phyloP scores from a whole-genome alignment of 176 grass and related monocot genomes.

The Rhynchospora pubera region DNA sequence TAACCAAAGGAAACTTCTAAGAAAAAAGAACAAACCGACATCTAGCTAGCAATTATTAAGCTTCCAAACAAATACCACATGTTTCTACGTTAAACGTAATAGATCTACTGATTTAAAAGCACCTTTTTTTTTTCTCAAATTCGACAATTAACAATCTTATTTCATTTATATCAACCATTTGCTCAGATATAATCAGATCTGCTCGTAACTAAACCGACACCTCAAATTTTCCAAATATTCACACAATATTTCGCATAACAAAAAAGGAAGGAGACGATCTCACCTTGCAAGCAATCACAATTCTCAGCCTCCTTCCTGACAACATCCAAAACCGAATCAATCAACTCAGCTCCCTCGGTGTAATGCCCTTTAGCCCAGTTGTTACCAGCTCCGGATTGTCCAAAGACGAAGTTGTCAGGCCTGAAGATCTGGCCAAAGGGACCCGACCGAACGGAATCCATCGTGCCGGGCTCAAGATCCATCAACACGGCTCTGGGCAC shows the following conservation, averaged over 20 bases:
- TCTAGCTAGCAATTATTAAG: background rate
- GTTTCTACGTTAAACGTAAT: background rate
- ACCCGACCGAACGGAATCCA: constrained; percentile 73
- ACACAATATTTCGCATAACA: background rate
- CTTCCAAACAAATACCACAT: background rate
- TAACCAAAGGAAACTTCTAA: background rate
- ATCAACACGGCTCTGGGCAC: constrained; percentile 90
- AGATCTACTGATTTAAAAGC: background rate
- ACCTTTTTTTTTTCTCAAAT: background rate
- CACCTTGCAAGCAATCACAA: constrained; percentile 92
- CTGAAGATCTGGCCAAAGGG: constrained; percentile 83
- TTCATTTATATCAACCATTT: background rate
- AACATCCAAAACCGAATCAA: constrained; percentile 83
- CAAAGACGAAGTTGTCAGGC: constrained; percentile 94
- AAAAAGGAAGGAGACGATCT: background rate
- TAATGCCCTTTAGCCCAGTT: constrained; percentile 94
- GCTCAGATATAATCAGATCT: constrained; percentile 4
- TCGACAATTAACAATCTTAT: background rate
- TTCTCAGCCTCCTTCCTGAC: constrained; percentile 95
- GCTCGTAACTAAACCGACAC: background rate
- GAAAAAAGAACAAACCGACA: background rate
- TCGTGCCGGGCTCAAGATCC: constrained; percentile 92
- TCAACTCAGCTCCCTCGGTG: constrained; percentile 83
- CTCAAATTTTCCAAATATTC: background rate
- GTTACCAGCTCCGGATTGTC: constrained; percentile 83